A percentile compares a stretch with the other conserved stretches of the same genome.
Evolutionary conservation across 169 alveolate species (phyloP).

Genomic region (Plasmodium relictum): DNA sequence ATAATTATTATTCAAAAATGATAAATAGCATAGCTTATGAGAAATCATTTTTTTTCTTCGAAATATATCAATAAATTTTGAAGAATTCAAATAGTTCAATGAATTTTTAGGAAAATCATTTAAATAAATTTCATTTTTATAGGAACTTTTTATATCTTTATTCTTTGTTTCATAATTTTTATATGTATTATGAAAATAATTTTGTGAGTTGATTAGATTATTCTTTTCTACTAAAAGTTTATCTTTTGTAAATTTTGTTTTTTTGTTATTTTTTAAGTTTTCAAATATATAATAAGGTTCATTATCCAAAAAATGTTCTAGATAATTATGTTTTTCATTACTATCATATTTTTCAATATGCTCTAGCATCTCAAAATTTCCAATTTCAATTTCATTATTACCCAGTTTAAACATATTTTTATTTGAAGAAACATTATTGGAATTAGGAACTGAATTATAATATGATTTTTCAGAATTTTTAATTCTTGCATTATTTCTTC

Average conservation of each 20-base stretch:
- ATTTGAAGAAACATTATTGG: not conserved
- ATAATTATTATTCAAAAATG: no score
- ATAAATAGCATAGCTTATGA: no score
- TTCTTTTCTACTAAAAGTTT: slow-evolving; percentile 11
- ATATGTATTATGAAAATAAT: slow-evolving; percentile 27
- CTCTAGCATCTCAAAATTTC: not conserved
- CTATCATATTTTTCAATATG: not conserved
- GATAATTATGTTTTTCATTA: not conserved
- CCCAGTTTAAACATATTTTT: not conserved
- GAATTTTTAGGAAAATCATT: not conserved
- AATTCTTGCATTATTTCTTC: not conserved
- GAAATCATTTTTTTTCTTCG: no score
- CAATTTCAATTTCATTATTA: slow-evolving; percentile 6
- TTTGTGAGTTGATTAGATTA: slow-evolving; percentile 12
- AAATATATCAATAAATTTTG: not conserved
- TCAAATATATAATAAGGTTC: not conserved
- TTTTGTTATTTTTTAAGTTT: slow-evolving; percentile 18
- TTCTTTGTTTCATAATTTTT: not conserved
- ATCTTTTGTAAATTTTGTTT: slow-evolving; percentile 22
- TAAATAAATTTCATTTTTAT: not conserved
- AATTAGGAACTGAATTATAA: not conserved
- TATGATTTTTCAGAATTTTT: not conserved
- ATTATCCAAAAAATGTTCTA: not conserved
- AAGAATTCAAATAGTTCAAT: not conserved
- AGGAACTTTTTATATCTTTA: not conserved